These are phyloP conservation scores for Vigna angularis DNA, from an alignment of 306 rosid genomes.

Conservation along the genomic window DNA sequence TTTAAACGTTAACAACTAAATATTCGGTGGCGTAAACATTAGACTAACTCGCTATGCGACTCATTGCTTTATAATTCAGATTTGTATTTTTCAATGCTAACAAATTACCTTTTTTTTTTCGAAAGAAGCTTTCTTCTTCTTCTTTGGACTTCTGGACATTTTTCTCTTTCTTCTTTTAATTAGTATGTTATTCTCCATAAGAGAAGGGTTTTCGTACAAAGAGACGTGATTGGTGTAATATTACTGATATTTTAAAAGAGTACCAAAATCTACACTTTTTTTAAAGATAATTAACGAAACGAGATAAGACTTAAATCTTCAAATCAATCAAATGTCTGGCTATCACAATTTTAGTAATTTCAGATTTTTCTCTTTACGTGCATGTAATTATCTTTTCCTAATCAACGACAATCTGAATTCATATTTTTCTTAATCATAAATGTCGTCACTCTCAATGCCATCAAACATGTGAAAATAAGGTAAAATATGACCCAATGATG, in stretches of 20 bases:
- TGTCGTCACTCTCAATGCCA: slow-evolving; percentile 12
- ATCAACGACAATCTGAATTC: not conserved
- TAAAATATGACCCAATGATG: not conserved
- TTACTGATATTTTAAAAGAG: not conserved
- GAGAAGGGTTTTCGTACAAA: not conserved
- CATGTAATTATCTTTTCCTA: not conserved
- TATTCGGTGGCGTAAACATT: slow-evolving; percentile 16
- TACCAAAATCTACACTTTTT: not conserved
- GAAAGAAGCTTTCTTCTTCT: no score
- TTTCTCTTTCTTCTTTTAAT: not conserved
- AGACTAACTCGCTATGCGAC: not conserved
- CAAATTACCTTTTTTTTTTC: no score
- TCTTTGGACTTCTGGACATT: not conserved
- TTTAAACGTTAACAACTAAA: slow-evolving; percentile 17
- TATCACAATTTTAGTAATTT: not conserved
- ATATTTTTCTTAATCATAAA: slow-evolving; percentile 27
- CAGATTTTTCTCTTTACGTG: not conserved
- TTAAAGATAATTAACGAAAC: not conserved
- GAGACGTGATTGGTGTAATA: not conserved
- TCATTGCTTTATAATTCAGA: not conserved
- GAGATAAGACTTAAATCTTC: not conserved
- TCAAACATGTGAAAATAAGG: slow-evolving; percentile 28
- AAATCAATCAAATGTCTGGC: not conserved
- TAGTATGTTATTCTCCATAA: not conserved
- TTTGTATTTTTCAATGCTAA: no score